These are phyloP conservation scores for Ceratocystis huliohia DNA, from an alignment of 2,329 filamentous ascomycete species.

Conservation along the genomic window DNA sequence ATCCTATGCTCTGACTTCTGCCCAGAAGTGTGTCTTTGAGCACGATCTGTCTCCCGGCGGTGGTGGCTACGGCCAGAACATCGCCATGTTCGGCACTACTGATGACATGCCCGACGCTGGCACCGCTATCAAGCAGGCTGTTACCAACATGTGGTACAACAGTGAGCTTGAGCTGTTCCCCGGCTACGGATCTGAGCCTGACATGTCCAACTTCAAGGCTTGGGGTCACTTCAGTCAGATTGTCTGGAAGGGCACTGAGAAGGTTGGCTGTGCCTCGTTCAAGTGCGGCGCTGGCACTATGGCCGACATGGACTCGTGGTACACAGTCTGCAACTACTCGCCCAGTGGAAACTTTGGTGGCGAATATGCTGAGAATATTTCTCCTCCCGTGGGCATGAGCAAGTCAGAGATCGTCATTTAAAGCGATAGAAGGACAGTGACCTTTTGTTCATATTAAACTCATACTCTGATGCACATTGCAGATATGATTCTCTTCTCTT, in stretches of 20 bases:
- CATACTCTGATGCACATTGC: not conserved
- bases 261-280: slow-evolving; percentile 49
- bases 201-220: slow-evolving; percentile 47
- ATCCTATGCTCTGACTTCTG: slow-evolving; percentile 49
- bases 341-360: slow-evolving; percentile 53
- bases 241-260: slow-evolving; percentile 31
- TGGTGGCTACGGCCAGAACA: slow-evolving; percentile 79
- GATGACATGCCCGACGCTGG: slow-evolving; percentile 28
- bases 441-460: not conserved
- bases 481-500: slow-evolving; percentile 8
- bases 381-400: slow-evolving; percentile 28
- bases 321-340: slow-evolving; percentile 82
- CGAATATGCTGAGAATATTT: slow-evolving; percentile 39
- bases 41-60: slow-evolving; percentile 57
- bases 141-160: slow-evolving; percentile 84
- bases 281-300: slow-evolving; percentile 46
- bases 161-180: slow-evolving; percentile 51
- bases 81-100: slow-evolving; percentile 50
- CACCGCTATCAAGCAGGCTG: slow-evolving; percentile 50
- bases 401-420: slow-evolving; percentile 26
- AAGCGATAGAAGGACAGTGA: slow-evolving; percentile 7
- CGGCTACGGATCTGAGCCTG: slow-evolving; percentile 48
- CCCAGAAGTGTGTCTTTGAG: slow-evolving; percentile 54
- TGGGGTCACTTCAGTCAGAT: slow-evolving; percentile 47
- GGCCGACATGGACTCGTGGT: slow-evolving; percentile 44